Evolutionary conservation across 176 grass and related monocot species (phyloP).

Genomic region (Areca catechu): DNA sequence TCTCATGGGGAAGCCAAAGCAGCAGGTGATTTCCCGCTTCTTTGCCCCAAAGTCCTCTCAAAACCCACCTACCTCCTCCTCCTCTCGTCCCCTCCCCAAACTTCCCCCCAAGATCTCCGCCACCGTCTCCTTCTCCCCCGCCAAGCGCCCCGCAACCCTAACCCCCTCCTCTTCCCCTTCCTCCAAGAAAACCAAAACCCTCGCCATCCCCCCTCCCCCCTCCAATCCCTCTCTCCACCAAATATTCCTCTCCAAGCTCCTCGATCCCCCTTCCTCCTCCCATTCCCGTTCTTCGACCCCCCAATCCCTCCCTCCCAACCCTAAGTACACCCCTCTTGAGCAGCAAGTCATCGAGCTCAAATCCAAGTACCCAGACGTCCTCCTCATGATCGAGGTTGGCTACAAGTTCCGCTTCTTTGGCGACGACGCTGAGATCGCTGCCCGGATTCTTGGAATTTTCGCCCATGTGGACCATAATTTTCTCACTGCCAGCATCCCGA

Average conservation of each 20-base stretch:
- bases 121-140: constrained; percentile 55
- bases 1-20: constrained; percentile 81
- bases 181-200: constrained; percentile 29
- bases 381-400: constrained; percentile 91
- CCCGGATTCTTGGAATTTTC: constrained; percentile 67
- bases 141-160: constrained; percentile 54
- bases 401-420: constrained; percentile 90
- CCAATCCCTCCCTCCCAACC: constrained; percentile 12
- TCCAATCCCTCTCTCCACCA: constrained; percentile 29
- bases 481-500: constrained; percentile 74
- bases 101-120: constrained; percentile 28
- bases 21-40: constrained; percentile 77
- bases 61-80: not conserved
- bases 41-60: constrained; percentile 48
- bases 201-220: constrained; percentile 7
- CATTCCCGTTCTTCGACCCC: not conserved
- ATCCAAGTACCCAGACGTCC: constrained; percentile 46
- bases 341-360: constrained; percentile 76
- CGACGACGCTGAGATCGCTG: constrained; percentile 68
- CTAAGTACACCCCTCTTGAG: constrained; percentile 69
- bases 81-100: constrained; percentile 20
- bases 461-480: constrained; percentile 75
- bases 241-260: constrained; percentile 46
- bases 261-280: constrained; percentile 24
- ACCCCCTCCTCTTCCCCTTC: constrained; percentile 9